Base-by-base conservation (phyloP, 805 yeast genomes). In the Zygoascus biomembranicola region DNA sequence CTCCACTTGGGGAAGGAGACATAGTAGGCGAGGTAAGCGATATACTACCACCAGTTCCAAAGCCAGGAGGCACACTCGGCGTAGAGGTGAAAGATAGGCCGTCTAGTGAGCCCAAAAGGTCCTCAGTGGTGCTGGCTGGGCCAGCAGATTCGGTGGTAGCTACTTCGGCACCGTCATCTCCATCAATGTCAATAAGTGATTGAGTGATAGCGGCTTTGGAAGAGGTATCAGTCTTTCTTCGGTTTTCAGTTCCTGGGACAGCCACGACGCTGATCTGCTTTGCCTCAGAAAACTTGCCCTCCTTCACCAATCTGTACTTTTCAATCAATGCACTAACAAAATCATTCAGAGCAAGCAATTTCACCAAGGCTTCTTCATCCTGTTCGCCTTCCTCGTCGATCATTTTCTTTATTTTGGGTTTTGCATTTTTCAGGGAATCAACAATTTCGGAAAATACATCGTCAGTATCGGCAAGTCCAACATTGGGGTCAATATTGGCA, bases 371-470 rank as follows among this genome's bases (percentile, higher is more conserved):
- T 32, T 73, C 78, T 45, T 73, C 81, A 63, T 83, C 87, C 32
- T 80, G 84, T 44, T 78, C 77, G 23, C 81, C 83, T 39, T 79
- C 78, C 63, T 88, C 96, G 62, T 81, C 85, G 56, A 88, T 81
- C 61, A 94, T 85, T 61, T 84, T 85, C 66, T 86, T 86, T 59
- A 94, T 79, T 62, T 86, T 89, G 43, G 97, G 96, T 64, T 84
- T 90, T 32, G 97, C 82, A 47, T 82, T 82, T 67, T 87, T 90
- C 61, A 94, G 74, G 1, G 96, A 76, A 46, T 82, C 76, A 62
- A 82, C 87, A 53, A 94, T 75, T 62, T 94, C 98, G 48, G 77
- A 74, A 18, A 87, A 68, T 2, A 96, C 90, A 61, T 92, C 98
- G 66, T 78, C 82, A 26, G 49, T 46, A 13, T 66, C 61, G 10